A percentile compares a stretch with the other conserved stretches of the same genome.
Conservation (phyloP, 352 stramenopile genomes). For the Saprolegnia parasitica region DNA sequence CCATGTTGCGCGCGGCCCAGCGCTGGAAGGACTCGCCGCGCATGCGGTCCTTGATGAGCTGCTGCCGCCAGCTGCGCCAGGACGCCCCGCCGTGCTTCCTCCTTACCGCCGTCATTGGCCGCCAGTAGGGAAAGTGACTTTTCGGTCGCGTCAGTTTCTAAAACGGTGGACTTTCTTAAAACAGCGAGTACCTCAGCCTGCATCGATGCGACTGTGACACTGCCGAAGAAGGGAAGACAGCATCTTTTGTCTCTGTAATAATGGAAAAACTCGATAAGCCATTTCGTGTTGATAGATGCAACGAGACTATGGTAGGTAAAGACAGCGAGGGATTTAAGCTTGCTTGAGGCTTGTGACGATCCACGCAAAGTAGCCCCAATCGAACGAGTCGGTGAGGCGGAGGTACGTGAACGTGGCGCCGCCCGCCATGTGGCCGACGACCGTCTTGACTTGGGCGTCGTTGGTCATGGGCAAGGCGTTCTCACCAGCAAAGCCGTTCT, state of each 20-base stretch:
- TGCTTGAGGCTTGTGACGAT: slow-evolving; percentile 5
- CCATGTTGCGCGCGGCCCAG: slow-evolving; percentile 26
- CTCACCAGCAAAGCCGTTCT: slow-evolving; percentile 16
- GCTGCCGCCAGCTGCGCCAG: background rate
- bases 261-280: background rate
- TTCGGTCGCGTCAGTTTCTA: background rate
- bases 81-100: background rate
- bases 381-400: slow-evolving; percentile 8
- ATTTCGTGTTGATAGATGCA: background rate
- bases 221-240: too few relatives aligned
- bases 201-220: background rate
- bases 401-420: slow-evolving; percentile 4
- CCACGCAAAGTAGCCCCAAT: slow-evolving; percentile 9
- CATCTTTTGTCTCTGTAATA: background rate
- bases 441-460: background rate
- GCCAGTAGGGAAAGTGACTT: background rate
- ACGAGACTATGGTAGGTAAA: too few relatives aligned
- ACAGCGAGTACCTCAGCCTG: background rate
- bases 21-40: slow-evolving; percentile 19
- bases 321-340: background rate
- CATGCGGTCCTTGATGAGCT: slow-evolving; percentile 24
- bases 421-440: slow-evolving; percentile 5
- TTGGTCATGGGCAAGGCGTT: slow-evolving; percentile 22
- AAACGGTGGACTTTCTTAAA: background rate
- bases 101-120: background rate